phyloP scores from a whole-genome alignment of 345 rosid genomes.

The Carallia brachiata region DNA sequence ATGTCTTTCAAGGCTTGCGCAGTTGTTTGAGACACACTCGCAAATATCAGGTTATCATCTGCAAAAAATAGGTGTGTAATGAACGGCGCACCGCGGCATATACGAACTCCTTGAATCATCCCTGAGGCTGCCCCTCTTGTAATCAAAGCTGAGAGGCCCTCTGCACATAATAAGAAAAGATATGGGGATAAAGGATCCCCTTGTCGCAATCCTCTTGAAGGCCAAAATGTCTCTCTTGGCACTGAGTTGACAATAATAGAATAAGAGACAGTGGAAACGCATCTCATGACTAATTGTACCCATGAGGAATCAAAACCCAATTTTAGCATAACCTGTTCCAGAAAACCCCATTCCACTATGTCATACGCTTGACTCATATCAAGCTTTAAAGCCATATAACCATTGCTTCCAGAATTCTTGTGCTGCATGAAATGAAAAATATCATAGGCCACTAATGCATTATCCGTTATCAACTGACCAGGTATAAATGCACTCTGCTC shows the following conservation, averaged over 20 bases:
- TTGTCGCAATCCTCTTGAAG: too few species aligned
- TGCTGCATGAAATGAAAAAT: too few species aligned
- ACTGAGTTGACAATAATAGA: background rate
- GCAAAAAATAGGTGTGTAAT: background rate
- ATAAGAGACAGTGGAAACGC: background rate
- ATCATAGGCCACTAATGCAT: too few species aligned
- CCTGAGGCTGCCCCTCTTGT: too few species aligned
- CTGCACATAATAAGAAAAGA: background rate
- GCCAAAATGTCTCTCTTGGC: too few species aligned
- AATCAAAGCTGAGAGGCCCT: too few species aligned
- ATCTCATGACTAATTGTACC: background rate
- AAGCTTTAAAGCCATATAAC: too few species aligned
- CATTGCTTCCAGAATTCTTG: too few species aligned
- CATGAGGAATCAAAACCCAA: background rate
- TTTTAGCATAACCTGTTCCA: background rate
- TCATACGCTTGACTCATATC: background rate
- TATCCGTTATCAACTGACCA: too few species aligned
- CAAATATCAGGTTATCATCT: background rate
- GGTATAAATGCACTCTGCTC: too few species aligned
- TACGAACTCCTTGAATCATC: background rate
- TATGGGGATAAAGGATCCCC: background rate
- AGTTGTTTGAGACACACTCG: too few species aligned
- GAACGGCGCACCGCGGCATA: background rate
- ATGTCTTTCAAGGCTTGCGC: too few species aligned
- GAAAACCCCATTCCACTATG: background rate